phyloP scores from a whole-genome alignment of 2,329 filamentous ascomycete species.

The Ceratocystis diversiconidia region DNA sequence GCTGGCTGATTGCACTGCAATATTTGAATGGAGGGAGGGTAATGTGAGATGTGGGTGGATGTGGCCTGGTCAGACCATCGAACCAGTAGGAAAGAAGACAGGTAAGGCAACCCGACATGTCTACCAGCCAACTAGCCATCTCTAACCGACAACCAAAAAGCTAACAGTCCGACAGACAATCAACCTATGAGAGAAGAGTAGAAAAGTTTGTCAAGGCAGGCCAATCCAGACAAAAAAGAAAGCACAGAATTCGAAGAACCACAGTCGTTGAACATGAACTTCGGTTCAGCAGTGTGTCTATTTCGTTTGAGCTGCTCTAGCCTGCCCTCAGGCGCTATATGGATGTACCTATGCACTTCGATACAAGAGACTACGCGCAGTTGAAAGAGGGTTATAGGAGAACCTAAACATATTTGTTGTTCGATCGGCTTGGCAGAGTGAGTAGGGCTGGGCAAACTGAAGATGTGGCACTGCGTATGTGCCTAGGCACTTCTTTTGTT shows the following conservation, averaged over 20 bases:
- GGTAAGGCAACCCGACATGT: neutral
- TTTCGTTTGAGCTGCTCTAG: neutral
- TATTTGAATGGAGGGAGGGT: neutral
- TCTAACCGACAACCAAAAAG: neutral
- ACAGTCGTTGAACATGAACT: neutral
- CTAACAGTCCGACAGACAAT: neutral
- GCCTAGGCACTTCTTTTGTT: neutral
- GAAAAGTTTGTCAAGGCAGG: neutral
- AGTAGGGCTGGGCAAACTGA: neutral
- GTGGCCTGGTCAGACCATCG: neutral
- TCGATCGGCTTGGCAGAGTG: neutral
- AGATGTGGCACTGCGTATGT: neutral
- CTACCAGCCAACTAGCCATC: neutral
- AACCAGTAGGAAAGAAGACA: constrained; percentile 1
- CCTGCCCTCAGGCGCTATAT: neutral
- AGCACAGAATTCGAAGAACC: neutral
- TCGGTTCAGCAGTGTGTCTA: neutral
- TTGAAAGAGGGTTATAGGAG: neutral
- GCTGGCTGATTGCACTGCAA: neutral
- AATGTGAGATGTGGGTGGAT: neutral
- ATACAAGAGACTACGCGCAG: neutral
- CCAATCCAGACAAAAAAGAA: neutral
- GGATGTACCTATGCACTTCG: neutral
- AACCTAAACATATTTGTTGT: neutral
- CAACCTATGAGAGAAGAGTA: neutral